These are phyloP conservation scores for Coffea canephora DNA, from an alignment of 257 asterid genomes.

Conservation along the genomic window DNA sequence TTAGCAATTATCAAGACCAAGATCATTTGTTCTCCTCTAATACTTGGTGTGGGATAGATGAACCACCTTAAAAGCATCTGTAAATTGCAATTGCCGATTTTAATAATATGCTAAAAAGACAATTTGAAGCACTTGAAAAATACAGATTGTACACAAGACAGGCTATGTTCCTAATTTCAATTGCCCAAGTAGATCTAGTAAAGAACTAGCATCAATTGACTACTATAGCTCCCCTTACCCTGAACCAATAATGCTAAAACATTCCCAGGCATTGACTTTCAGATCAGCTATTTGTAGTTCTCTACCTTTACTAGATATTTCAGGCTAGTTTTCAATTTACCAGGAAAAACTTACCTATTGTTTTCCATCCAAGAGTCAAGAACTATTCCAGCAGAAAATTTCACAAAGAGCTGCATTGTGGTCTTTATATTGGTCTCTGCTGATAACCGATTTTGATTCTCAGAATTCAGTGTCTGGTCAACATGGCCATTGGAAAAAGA, in stretches of 20 bases:
- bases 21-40: background rate
- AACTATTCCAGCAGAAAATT: slow-evolving; percentile 83
- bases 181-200: background rate
- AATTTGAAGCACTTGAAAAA: background rate
- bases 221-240: background rate
- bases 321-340: background rate
- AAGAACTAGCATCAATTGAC: background rate
- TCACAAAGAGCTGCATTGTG: slow-evolving; percentile 82
- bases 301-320: background rate
- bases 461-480: slow-evolving; percentile 57
- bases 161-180: background rate
- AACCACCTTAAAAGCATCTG: background rate
- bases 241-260: background rate
- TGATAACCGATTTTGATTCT: slow-evolving; percentile 49
- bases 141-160: background rate
- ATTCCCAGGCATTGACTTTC: background rate
- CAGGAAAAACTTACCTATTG: slow-evolving; percentile 49
- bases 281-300: background rate
- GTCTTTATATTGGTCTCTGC: slow-evolving; percentile 79
- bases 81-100: no score
- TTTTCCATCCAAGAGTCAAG: slow-evolving; percentile 83
- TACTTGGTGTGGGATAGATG: background rate
- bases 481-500: slow-evolving; percentile 76
- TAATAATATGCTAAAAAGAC: background rate
- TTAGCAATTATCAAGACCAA: background rate